Base-by-base conservation (phyloP, 2,329 filamentous ascomycete species). In the Apiospora pterosperma region DNA sequence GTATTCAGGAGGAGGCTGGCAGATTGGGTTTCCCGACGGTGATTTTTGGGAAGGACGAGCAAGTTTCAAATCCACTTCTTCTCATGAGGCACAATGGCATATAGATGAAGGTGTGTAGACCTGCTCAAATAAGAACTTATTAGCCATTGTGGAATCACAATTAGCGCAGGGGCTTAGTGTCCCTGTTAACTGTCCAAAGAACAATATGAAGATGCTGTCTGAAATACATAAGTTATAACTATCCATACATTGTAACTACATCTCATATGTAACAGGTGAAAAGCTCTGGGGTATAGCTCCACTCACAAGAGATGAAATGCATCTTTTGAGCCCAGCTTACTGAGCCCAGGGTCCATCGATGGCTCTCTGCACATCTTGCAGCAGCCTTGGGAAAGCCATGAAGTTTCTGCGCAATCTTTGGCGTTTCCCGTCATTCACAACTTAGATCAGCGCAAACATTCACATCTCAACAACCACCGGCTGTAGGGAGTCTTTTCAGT, bases 31-130 rank as follows among this genome's bases (percentile, higher is more conserved):
- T 55, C 48, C 48, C 34, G 19, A 55, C 34, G 28, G 28, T 25
- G 28, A 55, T 55, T 28, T 28, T 55, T 55, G 48, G 25, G 7
- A 28, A n/a, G 48, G 28, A 21, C 48, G 48, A 55, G 31, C 48
- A n/a, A n/a, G 28, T 55, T 55, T 55, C 48, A 34, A 48, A n/a
- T n/a, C 48, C 48, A 55, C 48, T 55, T 55, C 48, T 55, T 55
- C 48, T 28, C 25, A 12, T 28, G n/a, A 55, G 28, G 25, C 48
- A 55, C 28, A 34, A 55, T 55, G 48, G 7, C 28, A n/a, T n/a
- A 8, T 28, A 34, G 10, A 55, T n/a, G 10, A 55, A 55, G 16
- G 28, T 41, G 28, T 34, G 28, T 19, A 11, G 28, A 52, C 11
- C 25, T 52, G 14, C 16, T 25, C 31, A 14, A 52, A 16, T 52